Conservation (phyloP, 345 rosid species). For the Fremontodendron californicum region DNA sequence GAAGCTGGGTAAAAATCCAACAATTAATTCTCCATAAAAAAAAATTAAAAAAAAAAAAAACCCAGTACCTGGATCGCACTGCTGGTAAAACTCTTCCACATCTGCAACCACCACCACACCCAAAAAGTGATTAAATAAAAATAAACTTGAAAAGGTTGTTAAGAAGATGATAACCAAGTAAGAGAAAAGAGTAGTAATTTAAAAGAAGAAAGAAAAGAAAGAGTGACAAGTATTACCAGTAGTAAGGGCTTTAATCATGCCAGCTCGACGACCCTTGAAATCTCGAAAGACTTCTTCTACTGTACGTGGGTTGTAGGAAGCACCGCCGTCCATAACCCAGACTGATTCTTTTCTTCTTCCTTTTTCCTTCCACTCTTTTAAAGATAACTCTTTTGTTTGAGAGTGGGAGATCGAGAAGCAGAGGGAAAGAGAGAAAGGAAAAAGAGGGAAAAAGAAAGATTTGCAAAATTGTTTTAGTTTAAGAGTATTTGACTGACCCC, state of each 20-base stretch:
- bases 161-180: neutral
- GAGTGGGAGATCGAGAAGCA: neutral
- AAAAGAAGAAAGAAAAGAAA: neutral
- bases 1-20: neutral
- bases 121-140: neutral
- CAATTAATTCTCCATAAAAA: neutral
- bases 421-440: too few relatives aligned
- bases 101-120: conserved; percentile 37
- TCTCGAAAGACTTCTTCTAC: conserved; percentile 69
- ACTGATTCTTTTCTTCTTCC: neutral
- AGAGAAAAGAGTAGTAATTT: neutral
- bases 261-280: conserved; percentile 69
- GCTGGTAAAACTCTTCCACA: conserved; percentile 61
- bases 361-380: neutral
- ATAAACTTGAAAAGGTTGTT: neutral
- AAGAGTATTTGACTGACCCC: neutral
- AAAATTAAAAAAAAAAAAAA: neutral
- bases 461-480: neutral
- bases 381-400: neutral
- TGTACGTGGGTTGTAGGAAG: conserved; percentile 59
- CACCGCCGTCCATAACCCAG: conserved; percentile 46
- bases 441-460: conserved; percentile 10
- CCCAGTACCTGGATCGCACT: conserved; percentile 70
- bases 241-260: conserved; percentile 70
- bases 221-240: conserved; percentile 26